Conservation (phyloP, 106 monocot species). For the Phalaenopsis equestris region DNA sequence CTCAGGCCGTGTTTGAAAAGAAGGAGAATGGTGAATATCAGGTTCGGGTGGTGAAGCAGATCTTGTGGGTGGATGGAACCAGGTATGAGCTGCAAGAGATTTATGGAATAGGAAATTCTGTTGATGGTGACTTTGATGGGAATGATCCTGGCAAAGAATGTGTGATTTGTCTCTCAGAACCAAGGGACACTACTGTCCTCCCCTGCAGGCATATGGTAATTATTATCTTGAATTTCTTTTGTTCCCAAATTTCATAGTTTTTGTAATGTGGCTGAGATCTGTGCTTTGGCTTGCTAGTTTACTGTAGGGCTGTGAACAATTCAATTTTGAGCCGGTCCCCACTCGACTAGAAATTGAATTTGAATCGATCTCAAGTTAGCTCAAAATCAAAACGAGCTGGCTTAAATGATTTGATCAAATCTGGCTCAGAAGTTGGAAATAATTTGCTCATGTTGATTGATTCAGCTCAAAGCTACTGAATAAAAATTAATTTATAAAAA, state of each 20-base stretch:
- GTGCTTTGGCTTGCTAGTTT: background rate
- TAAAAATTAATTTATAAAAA: too few species aligned
- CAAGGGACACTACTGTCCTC: slow-evolving; percentile 61
- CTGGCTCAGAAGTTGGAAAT: too few species aligned
- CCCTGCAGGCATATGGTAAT: slow-evolving; percentile 77
- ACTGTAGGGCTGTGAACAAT: too few species aligned
- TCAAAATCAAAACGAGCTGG: too few species aligned
- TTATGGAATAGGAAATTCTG: slow-evolving; percentile 54
- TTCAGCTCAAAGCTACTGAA: too few species aligned
- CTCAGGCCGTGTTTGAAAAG: slow-evolving; percentile 56
- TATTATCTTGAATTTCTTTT: background rate
- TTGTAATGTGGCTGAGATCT: background rate
- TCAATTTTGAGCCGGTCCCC: too few species aligned
- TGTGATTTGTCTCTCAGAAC: slow-evolving; percentile 66
- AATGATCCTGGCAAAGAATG: slow-evolving; percentile 75
- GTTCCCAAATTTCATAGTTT: background rate
- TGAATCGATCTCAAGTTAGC: too few species aligned
- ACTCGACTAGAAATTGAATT: too few species aligned
- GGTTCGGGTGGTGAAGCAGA: slow-evolving; percentile 48
- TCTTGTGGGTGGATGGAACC: slow-evolving; percentile 47
- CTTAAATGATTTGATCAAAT: too few species aligned
- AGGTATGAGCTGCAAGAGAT: slow-evolving; percentile 73
- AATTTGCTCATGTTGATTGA: too few species aligned
- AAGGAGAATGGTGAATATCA: slow-evolving; percentile 37
- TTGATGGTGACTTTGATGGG: slow-evolving; percentile 40